Percentiles rank a stretch among this genome's conserved stretches.
Conservation (phyloP, 2,329 filamentous ascomycete genomes). For the Trichoderma atrobrunneum region DNA sequence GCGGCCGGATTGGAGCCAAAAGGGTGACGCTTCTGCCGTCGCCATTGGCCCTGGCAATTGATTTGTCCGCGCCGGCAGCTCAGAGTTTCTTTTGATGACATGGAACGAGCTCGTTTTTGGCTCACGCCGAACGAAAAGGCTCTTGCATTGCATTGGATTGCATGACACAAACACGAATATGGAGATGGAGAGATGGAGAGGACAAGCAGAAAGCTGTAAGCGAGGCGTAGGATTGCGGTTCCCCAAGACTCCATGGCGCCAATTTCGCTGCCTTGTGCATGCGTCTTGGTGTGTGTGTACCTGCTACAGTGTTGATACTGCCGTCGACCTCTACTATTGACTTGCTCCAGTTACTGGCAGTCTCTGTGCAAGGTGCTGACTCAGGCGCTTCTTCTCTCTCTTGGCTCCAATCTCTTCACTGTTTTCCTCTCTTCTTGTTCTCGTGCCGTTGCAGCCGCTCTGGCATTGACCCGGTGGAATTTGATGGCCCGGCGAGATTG, state of each 20-base stretch:
- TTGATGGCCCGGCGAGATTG: background rate
- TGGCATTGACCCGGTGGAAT: slow-evolving; percentile 3
- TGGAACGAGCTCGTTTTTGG: background rate
- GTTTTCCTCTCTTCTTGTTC: background rate
- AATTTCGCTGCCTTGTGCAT: background rate
- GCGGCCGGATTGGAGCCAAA: background rate
- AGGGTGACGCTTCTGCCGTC: background rate
- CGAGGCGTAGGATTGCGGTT: slow-evolving; percentile 5
- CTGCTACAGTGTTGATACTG: background rate
- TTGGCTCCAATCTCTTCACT: background rate
- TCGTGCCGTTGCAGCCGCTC: background rate
- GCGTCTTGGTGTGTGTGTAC: background rate
- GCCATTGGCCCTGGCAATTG: background rate
- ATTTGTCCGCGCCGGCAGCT: background rate
- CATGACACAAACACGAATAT: background rate
- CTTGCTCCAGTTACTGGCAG: background rate
- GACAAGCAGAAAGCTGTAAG: background rate
- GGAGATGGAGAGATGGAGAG: background rate
- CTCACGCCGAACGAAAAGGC: background rate
- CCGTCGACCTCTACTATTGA: too few relatives aligned
- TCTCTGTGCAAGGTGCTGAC: background rate
- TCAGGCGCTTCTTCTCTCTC: background rate
- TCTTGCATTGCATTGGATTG: background rate
- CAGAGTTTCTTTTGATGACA: background rate
- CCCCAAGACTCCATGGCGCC: background rate